Evolutionary conservation across 768 basidiomycete species (phyloP), one percentile per base, ranked within the genome.

Genomic region (Paxillus ammoniavirescens): DNA sequence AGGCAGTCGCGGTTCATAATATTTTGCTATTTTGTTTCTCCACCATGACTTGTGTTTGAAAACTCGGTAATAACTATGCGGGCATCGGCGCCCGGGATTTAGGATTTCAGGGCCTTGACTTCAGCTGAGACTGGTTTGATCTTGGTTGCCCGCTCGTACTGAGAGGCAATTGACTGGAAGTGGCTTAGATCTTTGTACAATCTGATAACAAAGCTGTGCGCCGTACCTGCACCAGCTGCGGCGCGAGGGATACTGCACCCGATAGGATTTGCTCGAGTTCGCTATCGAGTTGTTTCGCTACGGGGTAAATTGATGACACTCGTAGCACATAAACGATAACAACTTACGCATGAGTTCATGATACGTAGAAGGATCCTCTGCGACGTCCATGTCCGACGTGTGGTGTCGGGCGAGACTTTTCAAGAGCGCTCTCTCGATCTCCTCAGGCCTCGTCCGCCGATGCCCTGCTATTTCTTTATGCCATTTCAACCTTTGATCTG

Each of bases 401-500:
- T 62, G 65, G 56, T 77, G 75, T 45, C 67, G 67, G 26, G 62
- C 64, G 37, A 78, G 56, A 38, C 75, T 66, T 44, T 79, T 72
- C 36, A 64, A 58, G 50, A 83, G 61, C 31, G 75, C 49, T 7
- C 61, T 54, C 53, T 80, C 76, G 15, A 87, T 75, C 52, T 83
- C 77, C 17, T 59, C 63, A 0, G 92, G 93, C 40, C 77, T 72
- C 8, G 74, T 80, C 45, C 87, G 83, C 43, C 92, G 79, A 53
- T 81, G 81, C 46, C 80, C 79, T 21, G 87, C 85, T 37, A 90
- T 78, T 52, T 85, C 79, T 56, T 81, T 83, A 63, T 92, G 84
- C 83, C 83, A 91, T 58, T 86, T 79, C 48, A 92, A 71, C 30
- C 86, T 76, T 46, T 88, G 88, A 58, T 87, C 82, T 40, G 87